phyloP scores from a whole-genome alignment of 2,329 filamentous ascomycete genomes.

The Cytospora chrysosperma region DNA sequence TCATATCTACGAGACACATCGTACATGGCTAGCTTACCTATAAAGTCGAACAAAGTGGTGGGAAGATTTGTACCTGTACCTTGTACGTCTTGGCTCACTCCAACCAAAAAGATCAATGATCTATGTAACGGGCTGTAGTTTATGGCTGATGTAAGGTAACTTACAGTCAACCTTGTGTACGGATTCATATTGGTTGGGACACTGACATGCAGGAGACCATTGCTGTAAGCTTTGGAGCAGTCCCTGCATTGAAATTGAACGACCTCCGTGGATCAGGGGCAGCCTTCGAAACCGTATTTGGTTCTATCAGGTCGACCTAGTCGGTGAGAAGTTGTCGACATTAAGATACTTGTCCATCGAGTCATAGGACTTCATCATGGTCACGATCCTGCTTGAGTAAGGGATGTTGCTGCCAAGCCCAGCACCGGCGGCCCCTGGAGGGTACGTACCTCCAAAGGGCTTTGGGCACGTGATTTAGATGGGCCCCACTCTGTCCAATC shows the following conservation, averaged over 20 bases:
- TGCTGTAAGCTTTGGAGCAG: background rate
- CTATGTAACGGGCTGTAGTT: background rate
- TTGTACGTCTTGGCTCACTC: background rate
- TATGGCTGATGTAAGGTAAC: background rate
- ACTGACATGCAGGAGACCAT: background rate
- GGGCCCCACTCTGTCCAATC: slow-evolving; percentile 2
- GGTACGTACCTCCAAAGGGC: background rate
- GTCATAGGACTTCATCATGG: background rate
- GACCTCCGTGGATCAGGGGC: too few relatives aligned
- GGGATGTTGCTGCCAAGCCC: background rate
- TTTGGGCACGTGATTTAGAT: slow-evolving; percentile 2
- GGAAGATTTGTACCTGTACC: background rate
- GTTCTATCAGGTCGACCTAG: background rate
- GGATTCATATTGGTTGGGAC: background rate
- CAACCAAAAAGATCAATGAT: background rate
- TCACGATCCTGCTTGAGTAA: background rate
- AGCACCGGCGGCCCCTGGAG: background rate
- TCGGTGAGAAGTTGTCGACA: background rate
- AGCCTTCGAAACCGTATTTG: background rate
- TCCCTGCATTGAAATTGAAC: background rate
- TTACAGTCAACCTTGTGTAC: background rate
- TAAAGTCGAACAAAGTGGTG: background rate
- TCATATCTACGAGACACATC: background rate
- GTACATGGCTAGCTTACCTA: background rate
- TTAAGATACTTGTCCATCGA: background rate